Conservation (phyloP, 805 yeast genomes). For the Hanseniaspora lindneri region DNA sequence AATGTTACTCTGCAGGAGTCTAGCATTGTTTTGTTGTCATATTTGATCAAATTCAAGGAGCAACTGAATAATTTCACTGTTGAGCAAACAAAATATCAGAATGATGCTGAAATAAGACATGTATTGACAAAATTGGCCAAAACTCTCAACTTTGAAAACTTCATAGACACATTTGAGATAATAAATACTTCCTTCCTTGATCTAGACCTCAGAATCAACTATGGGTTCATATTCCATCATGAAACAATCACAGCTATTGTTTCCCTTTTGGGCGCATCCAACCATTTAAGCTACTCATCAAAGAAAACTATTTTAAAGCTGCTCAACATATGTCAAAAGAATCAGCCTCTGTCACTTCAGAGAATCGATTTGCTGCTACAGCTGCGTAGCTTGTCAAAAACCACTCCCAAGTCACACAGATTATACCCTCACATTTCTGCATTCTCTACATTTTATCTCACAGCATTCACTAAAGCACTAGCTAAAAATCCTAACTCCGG, state of each 20-base stretch:
- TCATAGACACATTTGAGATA: constrained; percentile 13
- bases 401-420: constrained; percentile 35
- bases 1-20: constrained; percentile 7
- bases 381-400: constrained; percentile 41
- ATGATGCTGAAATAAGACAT: constrained; percentile 39
- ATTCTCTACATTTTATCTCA: constrained; percentile 55
- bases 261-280: constrained; percentile 45
- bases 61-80: not conserved
- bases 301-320: constrained; percentile 55
- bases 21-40: not conserved
- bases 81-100: constrained; percentile 16
- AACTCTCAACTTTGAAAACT: constrained; percentile 39
- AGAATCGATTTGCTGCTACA: constrained; percentile 62
- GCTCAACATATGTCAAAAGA: constrained; percentile 56
- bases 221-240: not conserved
- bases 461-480: constrained; percentile 41
- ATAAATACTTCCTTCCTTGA: not conserved
- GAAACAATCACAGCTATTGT: constrained; percentile 53
- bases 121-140: constrained; percentile 31
- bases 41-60: constrained; percentile 3
- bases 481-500: constrained; percentile 40
- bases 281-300: constrained; percentile 48
- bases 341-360: constrained; percentile 40
- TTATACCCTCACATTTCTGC: constrained; percentile 51
- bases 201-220: not conserved